Percentiles rank a stretch among this genome's conserved stretches.
Conservation (phyloP, 768 basidiomycete genomes). For the Calocera cornea region DNA sequence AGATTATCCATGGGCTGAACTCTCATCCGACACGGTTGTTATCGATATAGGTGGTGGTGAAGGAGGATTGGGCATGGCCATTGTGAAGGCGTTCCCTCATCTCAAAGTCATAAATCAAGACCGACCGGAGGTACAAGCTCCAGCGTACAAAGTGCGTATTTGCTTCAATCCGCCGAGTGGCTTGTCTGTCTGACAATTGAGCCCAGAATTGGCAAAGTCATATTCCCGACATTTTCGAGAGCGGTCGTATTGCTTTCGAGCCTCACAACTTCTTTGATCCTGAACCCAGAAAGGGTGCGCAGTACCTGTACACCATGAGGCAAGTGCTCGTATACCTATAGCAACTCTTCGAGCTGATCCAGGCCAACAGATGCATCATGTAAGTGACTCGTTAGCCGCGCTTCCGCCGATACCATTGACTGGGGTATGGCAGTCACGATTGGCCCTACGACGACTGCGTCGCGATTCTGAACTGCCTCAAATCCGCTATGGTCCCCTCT, state of each 20-base stretch:
- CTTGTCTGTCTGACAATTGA: neutral
- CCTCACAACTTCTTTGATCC: neutral
- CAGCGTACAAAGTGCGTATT: slow-evolving; percentile 16
- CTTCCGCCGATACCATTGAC: neutral
- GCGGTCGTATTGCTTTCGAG: neutral
- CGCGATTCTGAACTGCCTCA: slow-evolving; percentile 27
- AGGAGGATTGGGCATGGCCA: slow-evolving; percentile 27
- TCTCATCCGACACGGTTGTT: slow-evolving; percentile 21
- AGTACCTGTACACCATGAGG: neutral
- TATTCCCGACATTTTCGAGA: neutral
- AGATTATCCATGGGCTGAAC: slow-evolving; percentile 21
- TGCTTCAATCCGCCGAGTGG: slow-evolving; percentile 23
- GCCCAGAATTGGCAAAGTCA: neutral
- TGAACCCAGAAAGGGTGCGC: neutral
- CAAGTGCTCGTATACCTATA: neutral
- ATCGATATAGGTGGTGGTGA: slow-evolving; percentile 33
- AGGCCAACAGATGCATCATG: slow-evolving; percentile 10
- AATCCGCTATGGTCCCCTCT: slow-evolving; percentile 25
- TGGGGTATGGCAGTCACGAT: slow-evolving; percentile 28
- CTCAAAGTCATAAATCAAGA: slow-evolving; percentile 29
- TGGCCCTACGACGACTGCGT: slow-evolving; percentile 30
- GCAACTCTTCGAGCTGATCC: slow-evolving; percentile 25
- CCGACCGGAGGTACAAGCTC: slow-evolving; percentile 10
- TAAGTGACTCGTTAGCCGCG: neutral
- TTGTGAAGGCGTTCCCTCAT: slow-evolving; percentile 26